phyloP scores from a whole-genome alignment of 2,329 filamentous ascomycete species.

The Talaromyces sp. region DNA sequence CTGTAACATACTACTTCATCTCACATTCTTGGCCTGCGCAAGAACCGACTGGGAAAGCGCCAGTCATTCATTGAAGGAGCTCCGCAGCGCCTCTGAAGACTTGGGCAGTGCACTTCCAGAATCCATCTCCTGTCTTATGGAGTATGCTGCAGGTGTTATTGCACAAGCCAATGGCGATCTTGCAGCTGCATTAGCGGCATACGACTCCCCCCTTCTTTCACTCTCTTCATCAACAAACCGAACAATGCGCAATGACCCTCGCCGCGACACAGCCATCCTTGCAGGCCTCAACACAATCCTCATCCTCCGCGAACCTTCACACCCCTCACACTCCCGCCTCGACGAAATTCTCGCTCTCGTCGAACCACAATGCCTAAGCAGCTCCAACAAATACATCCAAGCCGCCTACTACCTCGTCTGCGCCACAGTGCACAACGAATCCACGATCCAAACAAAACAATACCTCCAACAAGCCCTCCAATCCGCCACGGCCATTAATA shows the following conservation, averaged over 20 bases:
- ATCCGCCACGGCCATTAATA: conserved; percentile 63
- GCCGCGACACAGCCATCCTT: conserved; percentile 62
- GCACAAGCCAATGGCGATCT: conserved; percentile 72
- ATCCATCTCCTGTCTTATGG: conserved; percentile 50
- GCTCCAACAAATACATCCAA: conserved; percentile 68
- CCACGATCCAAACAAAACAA: conserved; percentile 72
- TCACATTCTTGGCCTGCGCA: conserved; percentile 64
- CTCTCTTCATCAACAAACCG: conserved; percentile 42
- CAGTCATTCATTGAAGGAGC: conserved; percentile 51
- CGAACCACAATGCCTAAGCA: conserved; percentile 61
- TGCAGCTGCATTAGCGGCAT: conserved; percentile 61
- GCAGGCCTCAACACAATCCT: conserved; percentile 61
- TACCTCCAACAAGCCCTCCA: conserved; percentile 69
- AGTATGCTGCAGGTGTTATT: conserved; percentile 71
- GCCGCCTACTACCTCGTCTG: conserved; percentile 72
- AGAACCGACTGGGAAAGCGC: conserved; percentile 66
- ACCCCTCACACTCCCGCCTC: conserved; percentile 55
- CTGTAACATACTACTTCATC: conserved; percentile 66
- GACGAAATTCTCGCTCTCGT: conserved; percentile 60
- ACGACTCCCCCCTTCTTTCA: conserved; percentile 57
- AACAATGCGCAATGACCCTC: conserved; percentile 44
- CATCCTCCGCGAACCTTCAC: conserved; percentile 62
- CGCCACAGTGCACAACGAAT: conserved; percentile 61
- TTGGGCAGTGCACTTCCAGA: conserved; percentile 37
- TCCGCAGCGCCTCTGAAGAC: conserved; percentile 46